Evolutionary conservation across 2,329 filamentous ascomycete species (phyloP).

Genomic region (Colletotrichum paranaense): DNA sequence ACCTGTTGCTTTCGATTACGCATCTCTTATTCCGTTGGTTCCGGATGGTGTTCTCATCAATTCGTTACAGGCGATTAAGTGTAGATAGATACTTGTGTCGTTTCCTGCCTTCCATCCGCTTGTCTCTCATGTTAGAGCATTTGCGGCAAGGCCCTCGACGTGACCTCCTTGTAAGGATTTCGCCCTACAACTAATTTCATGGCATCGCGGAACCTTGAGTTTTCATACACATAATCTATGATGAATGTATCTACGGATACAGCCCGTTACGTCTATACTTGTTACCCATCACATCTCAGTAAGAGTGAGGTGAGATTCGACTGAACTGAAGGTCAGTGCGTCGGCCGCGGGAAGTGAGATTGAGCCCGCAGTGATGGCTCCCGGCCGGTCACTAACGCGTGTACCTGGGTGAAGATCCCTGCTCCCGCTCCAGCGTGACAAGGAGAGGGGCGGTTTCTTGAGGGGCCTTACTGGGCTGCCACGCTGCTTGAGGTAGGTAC

Average conservation of each 20-base stretch:
- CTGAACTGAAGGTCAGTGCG: conserved; percentile 29
- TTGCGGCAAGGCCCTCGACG: not conserved
- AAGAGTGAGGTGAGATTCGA: not conserved
- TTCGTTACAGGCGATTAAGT: not conserved
- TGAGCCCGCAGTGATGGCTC: conserved; percentile 6
- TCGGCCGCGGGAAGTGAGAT: conserved; percentile 10
- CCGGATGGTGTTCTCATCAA: not conserved
- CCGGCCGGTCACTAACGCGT: not conserved
- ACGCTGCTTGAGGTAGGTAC: not conserved
- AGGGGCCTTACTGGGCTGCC: too few species aligned
- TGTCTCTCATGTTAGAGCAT: not conserved
- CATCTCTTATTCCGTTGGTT: not conserved
- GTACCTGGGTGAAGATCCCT: conserved; percentile 9
- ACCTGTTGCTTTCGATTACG: not conserved
- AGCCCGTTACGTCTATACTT: not conserved
- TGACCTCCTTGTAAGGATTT: not conserved
- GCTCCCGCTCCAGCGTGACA: conserved; percentile 19
- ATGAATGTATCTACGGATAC: not conserved
- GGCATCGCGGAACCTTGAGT: not conserved
- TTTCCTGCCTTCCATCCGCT: not conserved
- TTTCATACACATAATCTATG: not conserved
- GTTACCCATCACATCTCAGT: not conserved
- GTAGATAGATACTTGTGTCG: not conserved
- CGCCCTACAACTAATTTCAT: not conserved
- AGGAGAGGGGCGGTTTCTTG: conserved; percentile 8